phyloP scores from a whole-genome alignment of 495 filamentous ascomycete genomes.

The Hypoxylon lenormandii region DNA sequence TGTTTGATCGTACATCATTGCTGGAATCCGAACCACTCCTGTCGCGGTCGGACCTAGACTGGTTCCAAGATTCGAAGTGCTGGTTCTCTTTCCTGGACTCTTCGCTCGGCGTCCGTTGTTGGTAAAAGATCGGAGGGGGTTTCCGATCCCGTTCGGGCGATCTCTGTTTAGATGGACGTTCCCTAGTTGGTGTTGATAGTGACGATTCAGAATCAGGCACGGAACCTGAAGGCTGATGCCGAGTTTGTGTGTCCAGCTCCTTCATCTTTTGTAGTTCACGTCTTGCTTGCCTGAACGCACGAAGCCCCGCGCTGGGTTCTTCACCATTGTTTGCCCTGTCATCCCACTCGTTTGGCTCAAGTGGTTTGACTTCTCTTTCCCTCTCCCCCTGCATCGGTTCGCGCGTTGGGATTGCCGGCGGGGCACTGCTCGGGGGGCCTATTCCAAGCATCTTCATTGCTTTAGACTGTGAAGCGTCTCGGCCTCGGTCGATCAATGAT shows the following conservation, averaged over 20 bases:
- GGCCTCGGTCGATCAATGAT: conserved; percentile 63
- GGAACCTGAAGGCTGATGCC: conserved; percentile 50
- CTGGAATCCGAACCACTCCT: conserved; percentile 72
- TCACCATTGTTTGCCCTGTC: conserved; percentile 33
- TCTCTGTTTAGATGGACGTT: conserved; percentile 50
- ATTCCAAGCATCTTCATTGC: conserved; percentile 79
- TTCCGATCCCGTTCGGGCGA: conserved; percentile 61
- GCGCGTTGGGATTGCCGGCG: conserved; percentile 62
- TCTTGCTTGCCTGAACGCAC: conserved; percentile 64
- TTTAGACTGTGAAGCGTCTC: conserved; percentile 65
- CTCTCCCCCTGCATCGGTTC: conserved; percentile 63
- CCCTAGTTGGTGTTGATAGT: conserved; percentile 48
- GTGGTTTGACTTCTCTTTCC: conserved; percentile 23
- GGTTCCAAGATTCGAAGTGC: conserved; percentile 46
- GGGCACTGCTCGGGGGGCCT: conserved; percentile 63
- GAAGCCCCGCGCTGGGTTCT: conserved; percentile 58
- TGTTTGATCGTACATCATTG: conserved; percentile 64
- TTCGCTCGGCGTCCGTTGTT: conserved; percentile 56
- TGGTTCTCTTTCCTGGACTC: conserved; percentile 48
- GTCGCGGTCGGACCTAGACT: conserved; percentile 60
- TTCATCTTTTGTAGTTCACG: conserved; percentile 65
- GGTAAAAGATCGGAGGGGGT: conserved; percentile 58
- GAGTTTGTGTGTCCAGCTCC: conserved; percentile 58
- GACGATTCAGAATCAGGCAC: conserved; percentile 38
- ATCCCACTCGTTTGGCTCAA: conserved; percentile 39